Conservation (phyloP, 108 stramenopile species). For the Cyclotella sp. region DNA sequence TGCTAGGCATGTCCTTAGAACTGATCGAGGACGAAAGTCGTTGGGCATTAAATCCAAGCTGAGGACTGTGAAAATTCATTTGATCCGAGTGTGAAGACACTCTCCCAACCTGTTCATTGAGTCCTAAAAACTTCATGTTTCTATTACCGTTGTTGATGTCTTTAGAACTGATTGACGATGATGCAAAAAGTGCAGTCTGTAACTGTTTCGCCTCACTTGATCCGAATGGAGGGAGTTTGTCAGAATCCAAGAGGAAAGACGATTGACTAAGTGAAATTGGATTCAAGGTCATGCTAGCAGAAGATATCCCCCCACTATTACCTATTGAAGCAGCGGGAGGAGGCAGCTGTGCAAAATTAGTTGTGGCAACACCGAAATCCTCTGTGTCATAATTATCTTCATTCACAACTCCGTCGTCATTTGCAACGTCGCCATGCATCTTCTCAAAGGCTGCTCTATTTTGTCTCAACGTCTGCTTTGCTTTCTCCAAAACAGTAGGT, state of each 20-base stretch:
- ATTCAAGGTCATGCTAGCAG: conserved; percentile 8
- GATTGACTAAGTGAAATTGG: conserved; percentile 25
- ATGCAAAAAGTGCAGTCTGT: conserved; percentile 10
- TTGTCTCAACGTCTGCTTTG: conserved; percentile 62
- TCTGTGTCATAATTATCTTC: neutral
- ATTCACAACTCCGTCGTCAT: neutral
- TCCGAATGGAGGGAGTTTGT: conserved; percentile 14
- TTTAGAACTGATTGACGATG: conserved; percentile 21
- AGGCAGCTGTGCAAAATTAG: neutral
- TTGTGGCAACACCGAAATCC: neutral
- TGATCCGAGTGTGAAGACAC: neutral
- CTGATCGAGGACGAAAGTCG: conserved; percentile 18
- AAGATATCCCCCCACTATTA: conserved; percentile 6
- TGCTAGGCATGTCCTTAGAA: neutral
- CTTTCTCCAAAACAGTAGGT: conserved; percentile 56
- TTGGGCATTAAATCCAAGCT: too few species aligned
- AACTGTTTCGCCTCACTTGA: neutral
- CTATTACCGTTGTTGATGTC: neutral
- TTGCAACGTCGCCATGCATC: neutral
- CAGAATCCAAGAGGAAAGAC: conserved; percentile 28
- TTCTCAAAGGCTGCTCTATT: conserved; percentile 44
- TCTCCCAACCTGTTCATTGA: neutral
- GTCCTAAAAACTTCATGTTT: neutral
- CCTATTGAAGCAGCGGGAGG: neutral
- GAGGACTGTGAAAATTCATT: neutral